Conservation (phyloP, 495 filamentous ascomycete genomes). For the Penicillium desertorum region DNA sequence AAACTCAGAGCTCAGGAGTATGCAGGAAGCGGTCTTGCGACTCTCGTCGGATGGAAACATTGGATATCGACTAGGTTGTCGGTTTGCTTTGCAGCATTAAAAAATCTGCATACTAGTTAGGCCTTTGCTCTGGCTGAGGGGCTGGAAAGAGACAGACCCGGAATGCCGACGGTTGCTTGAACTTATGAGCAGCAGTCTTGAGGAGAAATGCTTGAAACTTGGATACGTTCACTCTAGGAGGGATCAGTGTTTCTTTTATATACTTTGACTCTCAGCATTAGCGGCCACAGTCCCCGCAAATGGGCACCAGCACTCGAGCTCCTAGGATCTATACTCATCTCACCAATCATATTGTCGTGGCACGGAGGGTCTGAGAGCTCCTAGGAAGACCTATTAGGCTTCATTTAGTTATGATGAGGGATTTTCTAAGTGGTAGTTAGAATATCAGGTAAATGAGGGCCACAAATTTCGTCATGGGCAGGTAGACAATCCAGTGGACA, state of each 20-base stretch:
- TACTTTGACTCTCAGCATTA: constrained; percentile 8
- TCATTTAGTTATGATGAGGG: constrained; percentile 8
- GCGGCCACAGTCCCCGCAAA: background rate
- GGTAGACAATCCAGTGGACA: constrained; percentile 8
- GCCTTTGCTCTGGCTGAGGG: constrained; percentile 9
- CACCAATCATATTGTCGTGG: constrained; percentile 8
- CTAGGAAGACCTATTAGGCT: constrained; percentile 11
- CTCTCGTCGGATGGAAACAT: background rate
- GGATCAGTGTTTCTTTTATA: constrained; percentile 13
- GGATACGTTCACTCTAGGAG: constrained; percentile 10
- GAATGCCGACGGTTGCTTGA: background rate
- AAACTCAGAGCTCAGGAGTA: constrained; percentile 5
- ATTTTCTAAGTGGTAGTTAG: constrained; percentile 9
- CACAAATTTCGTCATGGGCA: constrained; percentile 3
- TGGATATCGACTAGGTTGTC: constrained; percentile 10
- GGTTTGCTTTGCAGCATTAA: constrained; percentile 7
- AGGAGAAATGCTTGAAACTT: constrained; percentile 12
- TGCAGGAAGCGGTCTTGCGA: constrained; percentile 3
- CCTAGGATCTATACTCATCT: constrained; percentile 9
- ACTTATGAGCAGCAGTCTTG: constrained; percentile 6
- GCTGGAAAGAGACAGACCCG: constrained; percentile 5
- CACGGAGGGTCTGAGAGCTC: background rate
- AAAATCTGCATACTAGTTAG: constrained; percentile 11
- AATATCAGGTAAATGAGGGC: constrained; percentile 11
- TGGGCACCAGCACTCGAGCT: constrained; percentile 8